Evolutionary conservation across 148 eudicot species (phyloP).

Genomic region (Rhododendron ferrugineum): DNA sequence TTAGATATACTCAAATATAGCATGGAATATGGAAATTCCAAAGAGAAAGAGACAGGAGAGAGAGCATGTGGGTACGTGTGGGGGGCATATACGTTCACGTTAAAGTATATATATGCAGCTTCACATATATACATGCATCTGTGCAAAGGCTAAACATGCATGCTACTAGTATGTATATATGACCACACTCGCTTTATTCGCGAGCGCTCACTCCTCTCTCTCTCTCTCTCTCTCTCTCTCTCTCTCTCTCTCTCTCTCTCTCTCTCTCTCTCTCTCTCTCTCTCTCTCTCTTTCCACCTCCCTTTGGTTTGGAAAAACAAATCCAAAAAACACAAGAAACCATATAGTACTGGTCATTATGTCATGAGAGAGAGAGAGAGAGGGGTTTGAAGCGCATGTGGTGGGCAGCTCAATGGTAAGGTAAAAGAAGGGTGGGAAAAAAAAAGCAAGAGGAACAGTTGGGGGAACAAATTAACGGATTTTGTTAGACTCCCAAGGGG

Average conservation of each 20-base stretch:
- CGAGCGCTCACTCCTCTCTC: constrained; percentile 15
- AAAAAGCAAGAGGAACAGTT: not conserved
- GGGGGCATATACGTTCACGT: not conserved
- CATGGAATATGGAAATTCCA: constrained; percentile 14
- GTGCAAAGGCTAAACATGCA: constrained; percentile 2
- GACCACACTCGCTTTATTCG: constrained; percentile 28
- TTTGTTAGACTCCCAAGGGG: constrained; percentile 56
- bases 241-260: not conserved
- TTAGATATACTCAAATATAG: too few species aligned
- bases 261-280: not conserved
- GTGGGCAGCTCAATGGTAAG: constrained; percentile 19
- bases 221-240: not conserved
- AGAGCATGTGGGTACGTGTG: constrained; percentile 31
- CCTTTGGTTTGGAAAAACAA: not conserved
- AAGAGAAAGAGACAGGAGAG: constrained; percentile 43
- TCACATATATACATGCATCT: not conserved
- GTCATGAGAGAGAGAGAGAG: constrained; percentile 7
- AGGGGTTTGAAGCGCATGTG: constrained; percentile 26
- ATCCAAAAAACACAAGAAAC: not conserved
- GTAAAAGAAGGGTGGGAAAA: not conserved
- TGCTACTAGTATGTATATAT: not conserved
- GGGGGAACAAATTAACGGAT: constrained; percentile 32
- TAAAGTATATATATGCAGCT: not conserved
- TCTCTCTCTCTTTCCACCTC: constrained; percentile 6
- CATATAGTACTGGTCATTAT: not conserved